Base-by-base conservation (phyloP, 352 stramenopile genomes). In the Phytophthora kernoviae region DNA sequence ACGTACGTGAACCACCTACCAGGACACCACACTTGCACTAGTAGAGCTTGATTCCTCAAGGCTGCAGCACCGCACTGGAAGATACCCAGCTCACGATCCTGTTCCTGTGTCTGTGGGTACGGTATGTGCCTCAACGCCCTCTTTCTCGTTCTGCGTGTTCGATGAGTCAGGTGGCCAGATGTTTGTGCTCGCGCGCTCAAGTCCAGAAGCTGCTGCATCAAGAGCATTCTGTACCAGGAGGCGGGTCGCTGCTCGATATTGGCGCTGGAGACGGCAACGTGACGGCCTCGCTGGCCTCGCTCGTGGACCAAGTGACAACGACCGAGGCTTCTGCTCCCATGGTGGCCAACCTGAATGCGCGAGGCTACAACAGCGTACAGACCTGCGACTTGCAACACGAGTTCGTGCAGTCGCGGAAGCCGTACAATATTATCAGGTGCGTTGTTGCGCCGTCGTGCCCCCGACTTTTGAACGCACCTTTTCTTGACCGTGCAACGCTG, bases 191-290 rank as follows among this genome's bases (percentile, higher is more conserved):
- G 0, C 62, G 73, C 15, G 71, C 75, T 43, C 87, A 95, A 64
- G 84, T 91, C 44, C 73, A 85, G 59, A 70, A 45, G n/a, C 75
- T 93, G 17, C 62, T 93, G 22, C 70, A 70, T 39, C 75, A 65
- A n/a, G 64, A 90, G 0, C 54, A 81, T 33, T 68, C 54, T 8
- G 52, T 85, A n/a, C 36, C 21, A 43, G 47, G 22, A 46, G 32
- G 43, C 17, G 70, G 75, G 1, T 80, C 79, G 12, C 49, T 95
- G 27, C 77, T 95, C 9, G 87, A 95, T 37, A 91, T 95, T 61
- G 87, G 84, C 26, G 87, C 87, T 17, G 87, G 87, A 26, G 87
- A 95, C 54, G 87, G 87, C 55, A 91, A 95, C 44, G 84, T 95
- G 41, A 95, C 87, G 4, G 81, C 68, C 14, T 84, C 77, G 11